Percentiles rank a stretch among this genome's conserved stretches.
Conservation (phyloP, 2,329 filamentous ascomycete species). For the Venturiaceae sp. region DNA sequence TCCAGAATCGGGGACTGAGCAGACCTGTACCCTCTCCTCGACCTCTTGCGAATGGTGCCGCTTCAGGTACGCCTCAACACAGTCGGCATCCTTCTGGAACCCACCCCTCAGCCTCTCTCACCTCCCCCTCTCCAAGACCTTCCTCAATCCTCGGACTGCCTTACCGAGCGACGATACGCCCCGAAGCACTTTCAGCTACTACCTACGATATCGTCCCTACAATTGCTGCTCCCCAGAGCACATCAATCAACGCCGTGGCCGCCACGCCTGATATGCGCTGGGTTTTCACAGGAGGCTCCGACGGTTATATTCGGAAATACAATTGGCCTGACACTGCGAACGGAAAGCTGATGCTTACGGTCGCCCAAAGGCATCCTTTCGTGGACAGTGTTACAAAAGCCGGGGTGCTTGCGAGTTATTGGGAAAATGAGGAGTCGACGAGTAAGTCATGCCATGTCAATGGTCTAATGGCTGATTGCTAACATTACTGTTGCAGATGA, state of each 20-base stretch:
- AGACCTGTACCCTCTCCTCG: neutral
- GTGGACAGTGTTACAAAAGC: conserved; percentile 96
- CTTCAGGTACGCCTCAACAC: neutral
- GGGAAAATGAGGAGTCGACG: conserved; percentile 86
- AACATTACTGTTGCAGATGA: conserved; percentile 6
- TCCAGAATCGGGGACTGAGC: conserved; percentile 4
- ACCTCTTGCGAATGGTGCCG: conserved; percentile 1
- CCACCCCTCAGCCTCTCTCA: conserved; percentile 34
- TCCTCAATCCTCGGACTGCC: conserved; percentile 20
- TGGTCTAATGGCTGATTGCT: neutral
- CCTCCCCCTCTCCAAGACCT: conserved; percentile 34
- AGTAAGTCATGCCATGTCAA: conserved; percentile 17
- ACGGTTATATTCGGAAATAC: conserved; percentile 95
- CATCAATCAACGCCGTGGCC: conserved; percentile 86
- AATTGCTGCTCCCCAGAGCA: conserved; percentile 91
- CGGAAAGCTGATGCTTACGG: conserved; percentile 83
- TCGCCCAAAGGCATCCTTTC: conserved; percentile 92
- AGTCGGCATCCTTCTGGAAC: neutral
- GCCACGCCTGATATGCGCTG: conserved; percentile 91
- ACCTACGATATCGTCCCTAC: conserved; percentile 95
- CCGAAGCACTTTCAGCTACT: conserved; percentile 67
- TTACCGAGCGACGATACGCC: conserved; percentile 55
- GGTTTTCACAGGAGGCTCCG: conserved; percentile 87
- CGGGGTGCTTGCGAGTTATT: conserved; percentile 89
- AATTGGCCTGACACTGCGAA: conserved; percentile 94